Percentiles rank a stretch among this genome's conserved stretches.
Evolutionary conservation across 352 stramenopile species (phyloP).

Genomic region (Thraustochytrium sp.): DNA sequence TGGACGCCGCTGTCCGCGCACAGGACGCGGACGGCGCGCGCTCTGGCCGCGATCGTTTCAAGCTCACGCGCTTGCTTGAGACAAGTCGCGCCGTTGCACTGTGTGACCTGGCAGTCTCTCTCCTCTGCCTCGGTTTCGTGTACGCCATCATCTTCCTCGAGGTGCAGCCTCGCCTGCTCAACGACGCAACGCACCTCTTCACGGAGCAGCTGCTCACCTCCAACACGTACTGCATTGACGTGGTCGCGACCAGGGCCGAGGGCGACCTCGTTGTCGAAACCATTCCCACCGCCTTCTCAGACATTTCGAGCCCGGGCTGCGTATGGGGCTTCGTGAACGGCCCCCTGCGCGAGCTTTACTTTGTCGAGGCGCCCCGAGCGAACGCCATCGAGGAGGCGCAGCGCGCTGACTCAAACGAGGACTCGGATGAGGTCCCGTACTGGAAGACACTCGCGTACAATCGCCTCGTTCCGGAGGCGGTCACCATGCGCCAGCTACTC

Average conservation of each 20-base stretch:
- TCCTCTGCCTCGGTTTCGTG: background rate
- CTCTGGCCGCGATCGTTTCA: too few relatives aligned
- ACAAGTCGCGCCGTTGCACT: background rate
- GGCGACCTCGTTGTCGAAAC: background rate
- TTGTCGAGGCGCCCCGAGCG: background rate
- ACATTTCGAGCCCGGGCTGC: background rate
- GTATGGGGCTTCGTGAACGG: background rate
- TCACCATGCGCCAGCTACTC: background rate
- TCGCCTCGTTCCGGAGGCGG: background rate
- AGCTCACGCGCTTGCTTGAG: too few relatives aligned
- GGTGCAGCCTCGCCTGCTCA: background rate
- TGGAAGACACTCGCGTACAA: conserved; percentile 20
- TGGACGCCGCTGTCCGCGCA: too few relatives aligned
- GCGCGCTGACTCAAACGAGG: background rate
- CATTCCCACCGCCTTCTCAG: background rate
- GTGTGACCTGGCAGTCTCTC: background rate
- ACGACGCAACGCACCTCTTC: background rate
- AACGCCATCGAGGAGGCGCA: background rate
- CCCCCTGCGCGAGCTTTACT: background rate
- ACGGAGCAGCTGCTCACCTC: background rate
- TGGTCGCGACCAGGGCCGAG: background rate
- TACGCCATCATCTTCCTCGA: background rate
- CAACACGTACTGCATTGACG: background rate
- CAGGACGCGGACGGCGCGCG: too few relatives aligned
- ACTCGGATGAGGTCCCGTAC: background rate